Evolutionary conservation across 106 monocot species (phyloP).

Genomic region (Amphibolis antarctica): DNA sequence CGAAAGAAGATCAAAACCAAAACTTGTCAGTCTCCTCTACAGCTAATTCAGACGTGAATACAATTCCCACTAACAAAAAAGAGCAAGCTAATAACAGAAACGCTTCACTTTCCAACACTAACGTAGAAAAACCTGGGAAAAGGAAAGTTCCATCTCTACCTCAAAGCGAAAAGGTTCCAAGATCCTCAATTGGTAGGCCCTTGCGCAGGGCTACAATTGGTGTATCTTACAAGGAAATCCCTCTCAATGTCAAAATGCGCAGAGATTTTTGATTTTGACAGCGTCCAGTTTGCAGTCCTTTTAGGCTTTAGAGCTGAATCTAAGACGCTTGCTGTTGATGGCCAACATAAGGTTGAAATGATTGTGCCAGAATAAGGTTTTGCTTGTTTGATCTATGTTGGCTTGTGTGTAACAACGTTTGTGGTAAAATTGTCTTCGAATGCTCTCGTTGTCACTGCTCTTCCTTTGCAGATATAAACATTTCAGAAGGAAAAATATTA

Average conservation of each 20-base stretch:
- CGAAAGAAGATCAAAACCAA: background rate
- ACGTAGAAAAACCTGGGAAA: background rate
- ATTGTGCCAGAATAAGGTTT: too few species aligned
- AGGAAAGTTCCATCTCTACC: background rate
- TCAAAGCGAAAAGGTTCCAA: constrained; percentile 10
- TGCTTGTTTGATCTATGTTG: too few species aligned
- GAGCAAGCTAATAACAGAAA: background rate
- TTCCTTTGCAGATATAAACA: too few species aligned
- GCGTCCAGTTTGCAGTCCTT: background rate
- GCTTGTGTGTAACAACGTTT: too few species aligned
- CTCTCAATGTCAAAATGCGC: constrained; percentile 51
- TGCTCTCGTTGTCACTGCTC: too few species aligned
- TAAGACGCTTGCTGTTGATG: too few species aligned
- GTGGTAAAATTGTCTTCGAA: too few species aligned
- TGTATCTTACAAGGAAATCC: constrained; percentile 44
- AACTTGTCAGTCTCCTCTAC: background rate
- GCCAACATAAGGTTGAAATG: too few species aligned
- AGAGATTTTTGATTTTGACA: constrained; percentile 8
- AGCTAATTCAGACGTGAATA: background rate
- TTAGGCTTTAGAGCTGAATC: too few species aligned
- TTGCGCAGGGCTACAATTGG: constrained; percentile 42
- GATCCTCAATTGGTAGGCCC: constrained; percentile 30
- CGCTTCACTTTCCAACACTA: background rate
- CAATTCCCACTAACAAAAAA: background rate
- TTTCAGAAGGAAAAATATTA: too few species aligned